phyloP scores from a whole-genome alignment of 495 filamentous ascomycete species.

The Zalerion maritima region DNA sequence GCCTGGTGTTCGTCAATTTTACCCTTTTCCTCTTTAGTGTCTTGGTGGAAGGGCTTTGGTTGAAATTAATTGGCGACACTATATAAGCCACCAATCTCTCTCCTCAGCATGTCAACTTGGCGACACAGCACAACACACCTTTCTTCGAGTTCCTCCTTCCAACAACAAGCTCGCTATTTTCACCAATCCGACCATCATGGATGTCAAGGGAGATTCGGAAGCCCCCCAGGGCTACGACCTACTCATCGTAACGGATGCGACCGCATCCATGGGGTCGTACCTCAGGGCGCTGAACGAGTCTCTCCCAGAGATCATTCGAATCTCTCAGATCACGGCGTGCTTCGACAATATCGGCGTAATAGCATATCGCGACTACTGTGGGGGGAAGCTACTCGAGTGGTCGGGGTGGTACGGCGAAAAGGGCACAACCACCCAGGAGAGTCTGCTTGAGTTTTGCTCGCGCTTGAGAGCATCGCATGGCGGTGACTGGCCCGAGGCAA shows the following conservation, averaged over 20 bases:
- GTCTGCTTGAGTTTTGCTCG: conserved; percentile 9
- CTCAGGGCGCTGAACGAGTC: conserved; percentile 22
- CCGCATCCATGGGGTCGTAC: conserved; percentile 26
- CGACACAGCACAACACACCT: too few relatives aligned
- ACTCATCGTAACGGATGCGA: conserved; percentile 28
- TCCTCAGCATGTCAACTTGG: too few relatives aligned
- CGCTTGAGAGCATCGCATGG: conserved; percentile 6
- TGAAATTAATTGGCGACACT: too few relatives aligned
- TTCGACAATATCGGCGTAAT: conserved; percentile 30
- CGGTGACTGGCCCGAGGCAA: conserved; percentile 28
- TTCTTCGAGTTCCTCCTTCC: too few relatives aligned
- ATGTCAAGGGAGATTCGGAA: too few relatives aligned
- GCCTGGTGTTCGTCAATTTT: too few relatives aligned
- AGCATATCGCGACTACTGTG: conserved; percentile 30
- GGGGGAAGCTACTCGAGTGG: conserved; percentile 18
- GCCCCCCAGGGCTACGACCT: conserved; percentile 15
- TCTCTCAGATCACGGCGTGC: conserved; percentile 27
- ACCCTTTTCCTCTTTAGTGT: too few relatives aligned
- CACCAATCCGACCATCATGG: too few relatives aligned
- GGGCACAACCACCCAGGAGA: too few relatives aligned
- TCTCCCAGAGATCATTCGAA: conserved; percentile 29
- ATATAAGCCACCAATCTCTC: too few relatives aligned
- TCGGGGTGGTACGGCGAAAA: conserved; percentile 27
- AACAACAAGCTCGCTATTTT: too few relatives aligned
- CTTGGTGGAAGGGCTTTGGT: too few relatives aligned